Evolutionary conservation across 148 eudicot genomes (phyloP), one percentile per base, ranked within the genome.

Genomic region (Salicornia ramosissima): DNA sequence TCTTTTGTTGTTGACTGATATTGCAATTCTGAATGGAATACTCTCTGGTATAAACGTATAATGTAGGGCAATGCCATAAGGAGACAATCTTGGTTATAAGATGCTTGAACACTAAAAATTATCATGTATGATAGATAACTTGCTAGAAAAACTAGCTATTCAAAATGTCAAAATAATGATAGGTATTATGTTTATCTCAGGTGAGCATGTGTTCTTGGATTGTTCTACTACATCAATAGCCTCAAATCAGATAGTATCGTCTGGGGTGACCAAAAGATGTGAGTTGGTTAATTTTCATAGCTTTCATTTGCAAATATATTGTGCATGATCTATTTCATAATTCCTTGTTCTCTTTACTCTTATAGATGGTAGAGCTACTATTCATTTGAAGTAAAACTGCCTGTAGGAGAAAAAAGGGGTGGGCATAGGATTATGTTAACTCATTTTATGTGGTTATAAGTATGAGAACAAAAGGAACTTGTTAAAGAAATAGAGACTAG

Each of bases 161-260:
- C 12, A 49, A 28, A 65, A 65, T 36, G 51, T 54, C 50, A 45
- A 33, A 29, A 22, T 63, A n/a, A 70, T 25, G 43, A 4, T 68
- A 8, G n/a, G 42, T 51, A 29, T 1, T 68, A 21, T 15, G 33
- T 33, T 25, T 45, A 21, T 67, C 34, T 61, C 88, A 94, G 99
- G 99, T 47, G 99, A 94, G 75, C 83, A 86, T 75, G 83, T 86
- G 43, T 88, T 94, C 80, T 80, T 94, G 92, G 92, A 94, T 77
- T 85, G 82, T 75, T 84, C 96, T 16, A 46, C 81, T 24, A 76
- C 87, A 28, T 80, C 86, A 67, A 64, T 88, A 71, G 80, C 88
- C 72, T 82, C 96, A 58, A 90, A 86, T 80, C 96, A 94, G 75
- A 79, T 88, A 57, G 51, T 94, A 58, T 82, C 87, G 42, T 52